Conservation (phyloP, 352 stramenopile species). For the Pilasporangium apinafurcum region DNA sequence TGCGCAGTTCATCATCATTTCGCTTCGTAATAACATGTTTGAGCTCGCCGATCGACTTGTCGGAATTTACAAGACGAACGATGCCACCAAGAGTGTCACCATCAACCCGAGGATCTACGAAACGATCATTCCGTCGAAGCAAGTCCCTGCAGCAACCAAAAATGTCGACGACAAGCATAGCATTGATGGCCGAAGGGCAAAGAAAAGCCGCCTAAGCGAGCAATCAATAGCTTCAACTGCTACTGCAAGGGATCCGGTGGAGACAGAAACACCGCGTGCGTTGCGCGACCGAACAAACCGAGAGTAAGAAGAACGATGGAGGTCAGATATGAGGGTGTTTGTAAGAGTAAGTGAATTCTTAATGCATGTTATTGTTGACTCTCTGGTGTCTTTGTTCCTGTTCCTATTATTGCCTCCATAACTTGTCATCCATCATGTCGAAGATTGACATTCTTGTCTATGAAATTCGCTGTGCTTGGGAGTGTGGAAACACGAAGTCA, state of each 20-base stretch:
- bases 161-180: neutral
- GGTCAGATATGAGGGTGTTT: too few relatives aligned
- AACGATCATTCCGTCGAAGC: conserved; percentile 14
- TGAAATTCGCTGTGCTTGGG: too few relatives aligned
- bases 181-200: conserved; percentile 3
- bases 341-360: too few relatives aligned
- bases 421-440: too few relatives aligned
- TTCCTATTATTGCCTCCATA: too few relatives aligned
- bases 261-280: neutral
- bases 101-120: conserved; percentile 96
- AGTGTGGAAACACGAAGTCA: too few relatives aligned
- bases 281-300: conserved; percentile 39
- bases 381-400: too few relatives aligned
- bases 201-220: conserved; percentile 9
- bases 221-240: neutral
- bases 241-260: neutral
- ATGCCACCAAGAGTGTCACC: conserved; percentile 98
- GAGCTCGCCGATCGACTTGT: conserved; percentile 98
- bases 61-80: conserved; percentile 99
- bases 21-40: conserved; percentile 99
- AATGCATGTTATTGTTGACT: too few relatives aligned
- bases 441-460: too few relatives aligned
- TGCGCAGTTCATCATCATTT: conserved; percentile 99
- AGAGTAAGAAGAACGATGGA: conserved; percentile 13
- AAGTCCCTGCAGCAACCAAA: neutral